Percentiles rank a stretch among this genome's conserved stretches.
Evolutionary conservation across 2,329 filamentous ascomycete species (phyloP).

Genomic region (Byssothecium circinans): DNA sequence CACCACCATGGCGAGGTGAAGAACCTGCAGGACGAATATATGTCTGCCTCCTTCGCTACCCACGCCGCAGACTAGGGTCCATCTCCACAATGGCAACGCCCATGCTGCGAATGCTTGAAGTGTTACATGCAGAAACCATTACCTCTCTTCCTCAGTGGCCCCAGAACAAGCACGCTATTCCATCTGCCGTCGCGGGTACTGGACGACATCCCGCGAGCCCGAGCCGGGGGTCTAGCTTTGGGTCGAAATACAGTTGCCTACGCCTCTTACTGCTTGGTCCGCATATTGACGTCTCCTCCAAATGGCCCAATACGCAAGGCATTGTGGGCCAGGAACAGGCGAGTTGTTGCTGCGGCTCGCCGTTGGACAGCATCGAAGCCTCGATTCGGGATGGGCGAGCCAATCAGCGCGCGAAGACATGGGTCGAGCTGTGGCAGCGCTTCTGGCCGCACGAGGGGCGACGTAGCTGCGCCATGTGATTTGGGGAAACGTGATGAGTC

Average conservation of each 20-base stretch:
- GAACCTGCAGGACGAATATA: slow-evolving; percentile 26
- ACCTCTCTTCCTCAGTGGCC: slow-evolving; percentile 28
- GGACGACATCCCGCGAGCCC: slow-evolving; percentile 28
- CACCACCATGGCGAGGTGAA: slow-evolving; percentile 17
- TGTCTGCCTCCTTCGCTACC: slow-evolving; percentile 28
- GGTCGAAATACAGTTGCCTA: slow-evolving; percentile 1
- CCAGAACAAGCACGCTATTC: slow-evolving; percentile 23
- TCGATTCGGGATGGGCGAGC: slow-evolving; percentile 17
- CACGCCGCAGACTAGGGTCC: slow-evolving; percentile 22
- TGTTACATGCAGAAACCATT: slow-evolving; percentile 20
- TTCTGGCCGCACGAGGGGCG: slow-evolving; percentile 14
- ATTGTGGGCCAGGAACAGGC: slow-evolving; percentile 26
- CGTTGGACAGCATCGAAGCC: slow-evolving; percentile 26
- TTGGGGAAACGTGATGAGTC: slow-evolving; percentile 30
- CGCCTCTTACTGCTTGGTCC: slow-evolving; percentile 31
- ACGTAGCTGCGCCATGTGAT: slow-evolving; percentile 24
- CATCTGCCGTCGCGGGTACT: slow-evolving; percentile 29
- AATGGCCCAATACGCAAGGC: slow-evolving; percentile 14
- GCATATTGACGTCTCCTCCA: slow-evolving; percentile 17
- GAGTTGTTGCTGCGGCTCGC: slow-evolving; percentile 25
- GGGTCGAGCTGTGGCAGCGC: slow-evolving; percentile 25
- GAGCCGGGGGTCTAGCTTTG: slow-evolving; percentile 25
- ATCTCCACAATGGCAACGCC: slow-evolving; percentile 26
- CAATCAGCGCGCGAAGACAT: slow-evolving; percentile 26
- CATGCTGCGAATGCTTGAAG: slow-evolving; percentile 9